Evolutionary conservation across 371 early-diverging fungal genomes (phyloP), one percentile per base, ranked within the genome.

Genomic region (Mortierella sp.): DNA sequence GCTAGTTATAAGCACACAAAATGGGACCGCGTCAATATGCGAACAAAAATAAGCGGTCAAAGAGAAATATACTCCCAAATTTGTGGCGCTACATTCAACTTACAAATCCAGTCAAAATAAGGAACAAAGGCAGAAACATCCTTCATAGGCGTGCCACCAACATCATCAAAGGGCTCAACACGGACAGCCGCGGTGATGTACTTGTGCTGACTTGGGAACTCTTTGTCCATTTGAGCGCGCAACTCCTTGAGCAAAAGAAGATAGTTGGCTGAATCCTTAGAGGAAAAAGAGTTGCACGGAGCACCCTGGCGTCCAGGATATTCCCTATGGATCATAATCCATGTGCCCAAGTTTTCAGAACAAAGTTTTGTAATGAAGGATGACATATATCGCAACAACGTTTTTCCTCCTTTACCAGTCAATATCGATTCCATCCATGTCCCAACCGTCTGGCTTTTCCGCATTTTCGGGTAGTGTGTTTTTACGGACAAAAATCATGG

Each of bases 321-420:
- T 68, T 92, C 92, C 92, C 90, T 90, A 70, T 87, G 6, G 1
- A 49, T n/a, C n/a, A n/a, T n/a, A n/a, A n/a, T n/a, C n/a, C n/a
- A n/a, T n/a, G n/a, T n/a, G n/a, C n/a, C n/a, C n/a, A n/a, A n/a
- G n/a, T n/a, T n/a, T n/a, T n/a, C n/a, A n/a, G n/a, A 26, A 23
- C 6, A 34, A 30, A 42, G 21, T 34, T 4, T 34, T 34, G 4
- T 34, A 27, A 58, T 17, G 14, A 12, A 14, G 7, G 37, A 14
- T 34, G 37, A 34, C 26, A 8, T 88, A n/a, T n/a, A n/a, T n/a
- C n/a, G n/a, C n/a, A n/a, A n/a, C n/a, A n/a, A n/a, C n/a, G n/a
- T n/a, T n/a, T n/a, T n/a, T n/a, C n/a, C 15, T 39, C 54, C 37
- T 27, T 72, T 66, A 52, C 76, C 73, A 43, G 64, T 71, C 55